phyloP scores from a whole-genome alignment of 305 asterid species.

The Fraxinus xanthoxyloides region DNA sequence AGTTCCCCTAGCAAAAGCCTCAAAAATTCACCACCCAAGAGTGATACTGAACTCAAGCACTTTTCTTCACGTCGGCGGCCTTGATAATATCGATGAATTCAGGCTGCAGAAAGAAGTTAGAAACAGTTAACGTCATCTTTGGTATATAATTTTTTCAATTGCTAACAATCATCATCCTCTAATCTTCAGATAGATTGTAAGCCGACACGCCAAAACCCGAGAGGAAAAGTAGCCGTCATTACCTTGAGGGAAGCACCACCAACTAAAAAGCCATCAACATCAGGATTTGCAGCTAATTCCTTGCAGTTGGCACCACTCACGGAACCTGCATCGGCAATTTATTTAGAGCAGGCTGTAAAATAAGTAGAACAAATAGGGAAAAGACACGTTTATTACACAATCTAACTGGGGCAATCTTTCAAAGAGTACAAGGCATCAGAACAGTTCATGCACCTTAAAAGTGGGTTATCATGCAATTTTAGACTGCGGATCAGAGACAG shows the following conservation, averaged over 20 bases:
- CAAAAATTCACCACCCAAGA: constrained; percentile 23
- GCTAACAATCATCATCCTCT: background rate
- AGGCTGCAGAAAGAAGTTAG: constrained; percentile 40
- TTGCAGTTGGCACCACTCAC: constrained; percentile 76
- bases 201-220: background rate
- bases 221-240: constrained; percentile 10
- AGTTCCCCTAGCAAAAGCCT: constrained; percentile 36
- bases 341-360: background rate
- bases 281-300: constrained; percentile 75
- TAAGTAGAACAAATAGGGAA: background rate
- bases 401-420: background rate
- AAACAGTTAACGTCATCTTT: background rate
- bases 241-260: constrained; percentile 98
- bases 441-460: background rate
- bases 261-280: constrained; percentile 84
- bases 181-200: background rate
- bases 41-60: constrained; percentile 36
- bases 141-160: background rate
- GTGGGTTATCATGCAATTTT: background rate
- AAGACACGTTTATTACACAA: background rate
- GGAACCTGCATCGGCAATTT: constrained; percentile 51
- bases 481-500: background rate
- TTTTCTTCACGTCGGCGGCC: constrained; percentile 80
- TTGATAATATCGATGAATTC: constrained; percentile 95
- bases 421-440: background rate